Conservation (phyloP, 331 rosid genomes). For the Ulmus americana region DNA sequence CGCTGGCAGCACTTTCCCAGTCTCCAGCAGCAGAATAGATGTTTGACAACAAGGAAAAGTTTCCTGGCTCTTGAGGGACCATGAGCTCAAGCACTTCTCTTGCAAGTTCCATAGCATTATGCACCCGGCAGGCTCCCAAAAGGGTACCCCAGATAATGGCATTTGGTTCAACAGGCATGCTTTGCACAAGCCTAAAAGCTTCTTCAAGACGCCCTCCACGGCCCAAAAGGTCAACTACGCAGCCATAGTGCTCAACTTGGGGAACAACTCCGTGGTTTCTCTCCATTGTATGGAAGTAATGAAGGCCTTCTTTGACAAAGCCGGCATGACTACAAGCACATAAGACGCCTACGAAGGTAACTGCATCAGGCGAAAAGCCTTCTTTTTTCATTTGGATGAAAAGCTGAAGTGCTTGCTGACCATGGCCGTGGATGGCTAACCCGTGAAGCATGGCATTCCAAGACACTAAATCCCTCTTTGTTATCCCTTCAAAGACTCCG, state of each 20-base stretch:
- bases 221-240: constrained; percentile 73
- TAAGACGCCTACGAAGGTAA: constrained; percentile 53
- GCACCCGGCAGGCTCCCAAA: constrained; percentile 74
- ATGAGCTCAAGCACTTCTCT: constrained; percentile 40
- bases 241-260: constrained; percentile 61
- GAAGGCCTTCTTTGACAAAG: constrained; percentile 56
- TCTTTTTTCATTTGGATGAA: constrained; percentile 52
- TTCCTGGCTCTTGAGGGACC: constrained; percentile 55
- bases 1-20: constrained; percentile 54
- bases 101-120: constrained; percentile 54
- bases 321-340: constrained; percentile 80
- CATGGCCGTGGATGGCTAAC: constrained; percentile 64
- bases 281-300: constrained; percentile 55
- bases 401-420: constrained; percentile 55
- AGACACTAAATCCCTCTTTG: too few species aligned
- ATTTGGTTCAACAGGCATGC: constrained; percentile 75
- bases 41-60: constrained; percentile 62
- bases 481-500: too few species aligned
- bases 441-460: constrained; percentile 52
- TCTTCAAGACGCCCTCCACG: constrained; percentile 68
- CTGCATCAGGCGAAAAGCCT: constrained; percentile 59
- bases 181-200: constrained; percentile 56
- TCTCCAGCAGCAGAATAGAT: constrained; percentile 73
- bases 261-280: constrained; percentile 55
- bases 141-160: constrained; percentile 61